Evolutionary conservation across 371 early-diverging fungal genomes (phyloP).

Genomic region (Parasitella parasitica): DNA sequence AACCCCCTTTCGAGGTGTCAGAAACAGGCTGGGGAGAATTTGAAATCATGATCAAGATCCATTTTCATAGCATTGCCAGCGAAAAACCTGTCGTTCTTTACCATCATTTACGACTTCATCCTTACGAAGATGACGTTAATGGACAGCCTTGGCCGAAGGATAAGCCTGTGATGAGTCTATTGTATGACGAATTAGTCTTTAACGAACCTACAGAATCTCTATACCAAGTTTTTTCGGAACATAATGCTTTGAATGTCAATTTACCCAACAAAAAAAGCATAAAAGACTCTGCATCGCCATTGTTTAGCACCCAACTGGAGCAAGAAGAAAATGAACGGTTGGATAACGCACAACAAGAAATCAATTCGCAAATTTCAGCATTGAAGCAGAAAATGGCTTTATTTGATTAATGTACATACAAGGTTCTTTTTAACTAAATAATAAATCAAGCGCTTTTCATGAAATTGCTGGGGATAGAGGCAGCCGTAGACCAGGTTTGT

Average conservation of each 20-base stretch:
- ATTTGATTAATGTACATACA: slow-evolving; percentile 12
- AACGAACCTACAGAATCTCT: slow-evolving; percentile 88
- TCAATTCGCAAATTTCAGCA: slow-evolving; percentile 58
- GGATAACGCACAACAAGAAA: slow-evolving; percentile 59
- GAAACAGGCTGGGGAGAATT: slow-evolving; percentile 99
- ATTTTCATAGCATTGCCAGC: slow-evolving; percentile 70
- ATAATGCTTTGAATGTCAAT: slow-evolving; percentile 44
- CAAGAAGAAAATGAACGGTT: slow-evolving; percentile 66
- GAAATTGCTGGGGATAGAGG: slow-evolving; percentile 21
- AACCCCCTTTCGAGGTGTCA: slow-evolving; percentile 88
- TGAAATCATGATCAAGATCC: slow-evolving; percentile 90
- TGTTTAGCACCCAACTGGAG: slow-evolving; percentile 61
- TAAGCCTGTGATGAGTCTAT: slow-evolving; percentile 73
- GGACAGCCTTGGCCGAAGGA: slow-evolving; percentile 72
- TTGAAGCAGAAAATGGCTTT: slow-evolving; percentile 51
- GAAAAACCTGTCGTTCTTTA: slow-evolving; percentile 84
- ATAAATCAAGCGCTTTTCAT: slow-evolving; percentile 2
- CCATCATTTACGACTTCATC: slow-evolving; percentile 83
- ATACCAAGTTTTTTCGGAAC: slow-evolving; percentile 63
- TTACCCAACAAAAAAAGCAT: slow-evolving; percentile 38
- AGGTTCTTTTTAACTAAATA: background rate
- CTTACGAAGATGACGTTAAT: slow-evolving; percentile 68
- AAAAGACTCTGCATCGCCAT: slow-evolving; percentile 32
- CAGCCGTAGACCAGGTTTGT: slow-evolving; percentile 18
- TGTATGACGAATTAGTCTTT: slow-evolving; percentile 87